These are phyloP conservation scores for Suillus variegatus DNA, from an alignment of 768 basidiomycete species.

Conservation along the genomic window DNA sequence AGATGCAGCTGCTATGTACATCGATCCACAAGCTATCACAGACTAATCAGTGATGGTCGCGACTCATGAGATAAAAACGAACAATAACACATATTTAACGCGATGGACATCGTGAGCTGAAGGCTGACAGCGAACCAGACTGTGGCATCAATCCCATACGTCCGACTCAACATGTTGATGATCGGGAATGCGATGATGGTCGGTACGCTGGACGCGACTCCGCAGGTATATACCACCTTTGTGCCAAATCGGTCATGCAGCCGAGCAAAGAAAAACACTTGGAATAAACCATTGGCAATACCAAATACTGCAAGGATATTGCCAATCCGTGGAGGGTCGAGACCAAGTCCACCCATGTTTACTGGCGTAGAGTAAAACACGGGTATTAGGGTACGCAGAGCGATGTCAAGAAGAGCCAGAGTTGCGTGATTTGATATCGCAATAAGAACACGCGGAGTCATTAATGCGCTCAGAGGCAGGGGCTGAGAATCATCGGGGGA, in stretches of 20 bases:
- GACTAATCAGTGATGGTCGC: not conserved
- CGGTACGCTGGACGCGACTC: conserved; percentile 45
- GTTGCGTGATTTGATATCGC: conserved; percentile 58
- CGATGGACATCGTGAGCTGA: conserved; percentile 37
- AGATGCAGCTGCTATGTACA: conserved; percentile 65
- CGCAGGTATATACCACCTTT: conserved; percentile 49
- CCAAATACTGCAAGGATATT: conserved; percentile 18
- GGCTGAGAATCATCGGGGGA: conserved; percentile 20
- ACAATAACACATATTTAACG: conserved; percentile 44
- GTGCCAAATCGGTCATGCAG: conserved; percentile 57
- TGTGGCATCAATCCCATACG: conserved; percentile 37
- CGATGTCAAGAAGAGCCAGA: conserved; percentile 62
- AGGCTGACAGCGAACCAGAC: conserved; percentile 50
- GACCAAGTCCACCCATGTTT: conserved; percentile 14
- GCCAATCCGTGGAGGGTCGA: conserved; percentile 21
- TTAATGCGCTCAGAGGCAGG: conserved; percentile 45
- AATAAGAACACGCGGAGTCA: conserved; percentile 52
- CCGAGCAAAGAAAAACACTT: conserved; percentile 61
- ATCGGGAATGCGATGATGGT: conserved; percentile 44
- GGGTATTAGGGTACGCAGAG: conserved; percentile 45
- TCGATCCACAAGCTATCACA: conserved; percentile 60
- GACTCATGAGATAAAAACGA: conserved; percentile 6
- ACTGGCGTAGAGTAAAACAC: conserved; percentile 23
- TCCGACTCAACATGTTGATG: conserved; percentile 39
- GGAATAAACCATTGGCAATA: conserved; percentile 41